These are phyloP conservation scores for Isabelozyma pseudorhagii DNA, from an alignment of 805 yeast species.

Conservation along the genomic window DNA sequence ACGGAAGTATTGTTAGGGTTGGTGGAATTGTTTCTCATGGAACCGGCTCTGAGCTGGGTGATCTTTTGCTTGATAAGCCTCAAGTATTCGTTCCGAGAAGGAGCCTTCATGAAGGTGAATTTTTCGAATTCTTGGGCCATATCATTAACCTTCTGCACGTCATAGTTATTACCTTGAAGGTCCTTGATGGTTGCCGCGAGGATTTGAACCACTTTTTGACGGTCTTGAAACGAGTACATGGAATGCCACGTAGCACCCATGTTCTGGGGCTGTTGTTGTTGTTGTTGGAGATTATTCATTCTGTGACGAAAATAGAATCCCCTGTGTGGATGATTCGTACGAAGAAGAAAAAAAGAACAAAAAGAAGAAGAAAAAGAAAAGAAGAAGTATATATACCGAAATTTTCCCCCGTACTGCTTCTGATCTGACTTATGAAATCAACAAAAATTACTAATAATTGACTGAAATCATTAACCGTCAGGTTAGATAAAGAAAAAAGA, in stretches of 20 bases:
- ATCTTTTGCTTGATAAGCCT: constrained; percentile 39
- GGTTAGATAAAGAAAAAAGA: not conserved
- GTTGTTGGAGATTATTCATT: constrained; percentile 8
- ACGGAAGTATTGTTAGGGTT: constrained; percentile 14
- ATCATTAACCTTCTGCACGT: constrained; percentile 31
- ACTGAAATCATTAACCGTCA: not conserved
- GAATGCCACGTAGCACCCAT: constrained; percentile 19
- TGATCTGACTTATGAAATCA: not conserved
- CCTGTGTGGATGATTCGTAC: no score
- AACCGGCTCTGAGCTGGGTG: constrained; percentile 25
- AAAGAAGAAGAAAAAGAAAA: no score
- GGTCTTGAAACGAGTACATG: constrained; percentile 25
- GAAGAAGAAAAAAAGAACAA: no score
- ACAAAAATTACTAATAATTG: not conserved
- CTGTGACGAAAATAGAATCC: not conserved
- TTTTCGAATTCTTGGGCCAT: constrained; percentile 73
- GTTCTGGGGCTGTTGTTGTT: constrained; percentile 2
- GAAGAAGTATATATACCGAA: no score
- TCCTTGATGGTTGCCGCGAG: constrained; percentile 35
- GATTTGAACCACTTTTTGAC: constrained; percentile 40
- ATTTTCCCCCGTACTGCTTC: no score
- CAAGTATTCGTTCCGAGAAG: constrained; percentile 55
- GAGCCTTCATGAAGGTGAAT: constrained; percentile 57
- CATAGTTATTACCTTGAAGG: constrained; percentile 29
- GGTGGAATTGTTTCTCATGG: constrained; percentile 2